Base-by-base conservation (phyloP, 2,329 filamentous ascomycete species). In the Colletotrichum lini region DNA sequence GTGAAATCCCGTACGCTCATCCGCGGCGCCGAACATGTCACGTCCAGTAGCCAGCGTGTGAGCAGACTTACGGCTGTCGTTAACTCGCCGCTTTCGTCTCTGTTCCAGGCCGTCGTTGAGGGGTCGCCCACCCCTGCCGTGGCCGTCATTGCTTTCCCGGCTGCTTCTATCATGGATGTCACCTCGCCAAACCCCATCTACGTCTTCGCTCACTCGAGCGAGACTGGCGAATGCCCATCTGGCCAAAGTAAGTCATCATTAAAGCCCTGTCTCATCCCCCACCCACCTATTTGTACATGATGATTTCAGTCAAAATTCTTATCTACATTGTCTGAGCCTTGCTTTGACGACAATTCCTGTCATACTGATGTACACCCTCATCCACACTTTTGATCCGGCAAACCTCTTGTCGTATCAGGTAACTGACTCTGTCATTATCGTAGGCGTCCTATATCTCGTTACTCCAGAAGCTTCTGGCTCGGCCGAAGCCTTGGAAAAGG, bases 301-400 rank as follows among this genome's bases (percentile, higher is more conserved):
- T 98, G 95, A 98, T 87, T 83, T 83, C 84, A 89, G 71, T 84
- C 82, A 84, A 87, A 97, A 96, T 94, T 95, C 95, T 98, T 98
- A 98, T 98, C 96, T 98, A 98, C 96, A 98, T 98, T 98, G 95
- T 93, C 96, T 95, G 96, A 97, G 93, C 84, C 49, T 82, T 88
- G 84, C 85, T 78, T 92, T 97, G 95, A 97, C 91, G 95, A 96
- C 88, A 88, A 87, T 81, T 87, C 87, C 89, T 90, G 95, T 92
- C n/a, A 94, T 92, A 85, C 94, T 97, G 94, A 97, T 90, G 84
- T 85, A 84, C 83, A 79, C 74, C 67, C 54, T 40, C 78, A 3
- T 75, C 74, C 67, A 42, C 73, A 65, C 73, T 76, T 58, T 54
- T 50, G 45, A 16, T 26, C 47, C 16, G 1, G 35, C 30, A 59